Conservation (phyloP, 768 basidiomycete genomes). For the Amylocystis lapponica region DNA sequence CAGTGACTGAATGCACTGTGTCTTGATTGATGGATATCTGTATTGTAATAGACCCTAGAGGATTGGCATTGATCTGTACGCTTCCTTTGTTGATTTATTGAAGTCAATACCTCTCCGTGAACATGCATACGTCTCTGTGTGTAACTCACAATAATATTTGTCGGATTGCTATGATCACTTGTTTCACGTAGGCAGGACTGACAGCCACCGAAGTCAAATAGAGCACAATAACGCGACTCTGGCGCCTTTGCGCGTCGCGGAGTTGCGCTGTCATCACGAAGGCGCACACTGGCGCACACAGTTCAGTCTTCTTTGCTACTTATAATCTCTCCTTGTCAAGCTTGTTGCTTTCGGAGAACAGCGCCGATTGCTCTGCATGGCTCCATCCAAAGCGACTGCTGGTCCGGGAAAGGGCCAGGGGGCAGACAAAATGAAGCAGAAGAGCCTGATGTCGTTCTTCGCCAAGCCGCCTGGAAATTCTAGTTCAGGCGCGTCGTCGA, state of each 20-base stretch:
- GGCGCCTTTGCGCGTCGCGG: not conserved
- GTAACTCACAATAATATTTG: too few relatives aligned
- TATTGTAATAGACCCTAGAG: too few relatives aligned
- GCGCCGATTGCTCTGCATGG: constrained; percentile 2
- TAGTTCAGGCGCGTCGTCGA: constrained; percentile 3
- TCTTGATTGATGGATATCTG: too few relatives aligned
- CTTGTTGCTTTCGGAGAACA: not conserved
- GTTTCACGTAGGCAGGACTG: too few relatives aligned
- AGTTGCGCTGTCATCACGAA: not conserved
- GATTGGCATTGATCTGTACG: too few relatives aligned
- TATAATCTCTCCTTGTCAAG: not conserved
- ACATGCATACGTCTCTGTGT: too few relatives aligned
- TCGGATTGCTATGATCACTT: too few relatives aligned
- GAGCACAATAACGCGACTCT: not conserved
- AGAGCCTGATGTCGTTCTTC: constrained; percentile 70
- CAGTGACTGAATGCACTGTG: constrained; percentile 7
- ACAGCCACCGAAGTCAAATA: too few relatives aligned
- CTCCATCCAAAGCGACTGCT: not conserved
- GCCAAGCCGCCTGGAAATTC: constrained; percentile 19
- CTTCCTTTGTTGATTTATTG: too few relatives aligned
- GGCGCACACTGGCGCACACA: not conserved
- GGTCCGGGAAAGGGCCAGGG: not conserved
- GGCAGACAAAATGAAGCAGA: constrained; percentile 49
- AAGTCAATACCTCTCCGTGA: too few relatives aligned
- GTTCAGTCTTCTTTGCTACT: not conserved